Percentiles rank a stretch among this genome's conserved stretches.
phyloP scores from a whole-genome alignment of 768 basidiomycete genomes.

The Suillus variegatus region DNA sequence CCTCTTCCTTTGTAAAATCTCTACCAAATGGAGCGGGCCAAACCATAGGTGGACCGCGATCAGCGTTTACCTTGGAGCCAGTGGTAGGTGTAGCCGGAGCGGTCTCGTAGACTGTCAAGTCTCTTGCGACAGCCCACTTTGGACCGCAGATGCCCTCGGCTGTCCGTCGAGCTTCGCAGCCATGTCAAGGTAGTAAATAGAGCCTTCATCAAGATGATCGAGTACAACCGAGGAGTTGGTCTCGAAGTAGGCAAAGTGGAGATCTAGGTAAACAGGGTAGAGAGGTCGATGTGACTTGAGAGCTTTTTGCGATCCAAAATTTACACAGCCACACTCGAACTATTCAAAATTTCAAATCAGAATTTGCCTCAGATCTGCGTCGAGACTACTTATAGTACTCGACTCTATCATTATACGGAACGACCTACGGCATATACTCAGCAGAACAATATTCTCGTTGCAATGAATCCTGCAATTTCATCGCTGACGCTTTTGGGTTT shows the following conservation, averaged over 20 bases:
- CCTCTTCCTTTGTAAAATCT: slow-evolving; percentile 95
- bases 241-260: slow-evolving; percentile 99
- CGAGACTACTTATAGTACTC: background rate
- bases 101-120: slow-evolving; percentile 72
- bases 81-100: slow-evolving; percentile 39
- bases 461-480: no score
- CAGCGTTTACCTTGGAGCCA: slow-evolving; percentile 64
- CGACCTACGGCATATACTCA: no score
- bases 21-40: slow-evolving; percentile 97
- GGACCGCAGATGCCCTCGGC: slow-evolving; percentile 97
- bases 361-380: background rate
- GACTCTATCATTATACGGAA: background rate
- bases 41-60: slow-evolving; percentile 97
- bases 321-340: slow-evolving; percentile 27
- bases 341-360: background rate
- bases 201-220: slow-evolving; percentile 50
- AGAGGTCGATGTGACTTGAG: no score
- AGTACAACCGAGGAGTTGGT: slow-evolving; percentile 98
- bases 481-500: no score
- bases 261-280: slow-evolving; percentile 97
- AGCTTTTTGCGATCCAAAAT: slow-evolving; percentile 12
- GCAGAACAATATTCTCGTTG: no score
- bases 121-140: slow-evolving; percentile 98
- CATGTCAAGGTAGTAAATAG: slow-evolving; percentile 98
- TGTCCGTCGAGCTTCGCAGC: slow-evolving; percentile 99